Percentiles rank a stretch among this genome's conserved stretches.
Evolutionary conservation across 2,329 filamentous ascomycete species (phyloP).

Genomic region (Claviceps sp.): DNA sequence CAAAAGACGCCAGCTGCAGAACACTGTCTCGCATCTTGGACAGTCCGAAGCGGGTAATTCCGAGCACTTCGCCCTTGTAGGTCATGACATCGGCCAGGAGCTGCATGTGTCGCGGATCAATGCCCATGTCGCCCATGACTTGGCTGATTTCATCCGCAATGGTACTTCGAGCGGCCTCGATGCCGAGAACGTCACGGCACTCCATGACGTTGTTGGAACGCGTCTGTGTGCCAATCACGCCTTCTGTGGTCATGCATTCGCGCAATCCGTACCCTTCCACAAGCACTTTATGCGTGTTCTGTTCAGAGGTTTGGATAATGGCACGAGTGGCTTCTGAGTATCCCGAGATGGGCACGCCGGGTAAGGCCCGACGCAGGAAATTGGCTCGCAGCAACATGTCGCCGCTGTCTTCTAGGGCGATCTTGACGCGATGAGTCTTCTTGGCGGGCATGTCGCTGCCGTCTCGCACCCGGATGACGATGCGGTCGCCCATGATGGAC

Average conservation of each 20-base stretch:
- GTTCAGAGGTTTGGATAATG: constrained; percentile 72
- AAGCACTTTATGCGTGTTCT: constrained; percentile 56
- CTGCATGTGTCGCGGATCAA: constrained; percentile 96
- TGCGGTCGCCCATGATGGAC: constrained; percentile 41
- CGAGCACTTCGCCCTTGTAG: constrained; percentile 91
- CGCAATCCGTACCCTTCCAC: constrained; percentile 91
- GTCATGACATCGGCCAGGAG: constrained; percentile 97
- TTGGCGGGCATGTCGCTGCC: constrained; percentile 35
- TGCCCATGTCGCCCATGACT: constrained; percentile 90
- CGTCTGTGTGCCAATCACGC: constrained; percentile 65
- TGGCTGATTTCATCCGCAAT: constrained; percentile 78
- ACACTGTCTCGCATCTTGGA: constrained; percentile 95
- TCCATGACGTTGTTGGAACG: constrained; percentile 86
- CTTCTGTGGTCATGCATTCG: constrained; percentile 84
- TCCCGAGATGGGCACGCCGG: constrained; percentile 74
- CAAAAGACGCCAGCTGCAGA: constrained; percentile 85
- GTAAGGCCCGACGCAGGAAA: constrained; percentile 68
- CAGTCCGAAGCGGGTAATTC: constrained; percentile 90
- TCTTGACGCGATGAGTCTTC: constrained; percentile 32
- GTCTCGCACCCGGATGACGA: constrained; percentile 60
- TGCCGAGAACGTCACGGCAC: constrained; percentile 72
- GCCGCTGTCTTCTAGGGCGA: constrained; percentile 26
- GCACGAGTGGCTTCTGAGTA: constrained; percentile 76
- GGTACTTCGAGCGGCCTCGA: constrained; percentile 81
- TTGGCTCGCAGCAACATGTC: constrained; percentile 65